These are phyloP conservation scores for Picea abies DNA, from an alignment of 83 land plant genomes.

Conservation along the genomic window DNA sequence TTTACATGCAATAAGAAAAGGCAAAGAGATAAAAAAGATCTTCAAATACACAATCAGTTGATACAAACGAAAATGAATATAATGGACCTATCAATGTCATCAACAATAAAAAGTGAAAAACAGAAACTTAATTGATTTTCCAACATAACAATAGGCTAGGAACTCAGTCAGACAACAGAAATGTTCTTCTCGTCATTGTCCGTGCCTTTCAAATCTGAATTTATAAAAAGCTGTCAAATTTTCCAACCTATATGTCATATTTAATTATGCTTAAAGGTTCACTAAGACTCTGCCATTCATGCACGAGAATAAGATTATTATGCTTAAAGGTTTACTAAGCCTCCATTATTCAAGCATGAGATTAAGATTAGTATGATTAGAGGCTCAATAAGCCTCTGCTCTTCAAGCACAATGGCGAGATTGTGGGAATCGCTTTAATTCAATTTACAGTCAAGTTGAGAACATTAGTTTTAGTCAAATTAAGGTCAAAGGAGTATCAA, in stretches of 20 bases:
- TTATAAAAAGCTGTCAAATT: background rate
- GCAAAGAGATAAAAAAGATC: background rate
- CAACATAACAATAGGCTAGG: background rate
- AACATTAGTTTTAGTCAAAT: background rate
- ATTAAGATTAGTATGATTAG: too few relatives aligned
- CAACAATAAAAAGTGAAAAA: too few relatives aligned
- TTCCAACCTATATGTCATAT: background rate
- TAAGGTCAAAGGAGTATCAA: background rate
- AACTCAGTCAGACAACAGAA: background rate
- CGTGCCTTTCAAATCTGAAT: background rate
- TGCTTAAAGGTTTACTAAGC: too few relatives aligned
- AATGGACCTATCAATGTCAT: background rate
- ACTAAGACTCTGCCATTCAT: background rate
- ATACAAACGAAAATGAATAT: conserved; percentile 1
- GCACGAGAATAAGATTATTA: too few relatives aligned
- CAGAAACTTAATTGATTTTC: background rate
- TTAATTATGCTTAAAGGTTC: background rate
- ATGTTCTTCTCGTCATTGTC: background rate
- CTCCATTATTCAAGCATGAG: too few relatives aligned
- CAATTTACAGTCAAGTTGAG: background rate
- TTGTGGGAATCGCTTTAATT: background rate
- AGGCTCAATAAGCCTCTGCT: too few relatives aligned
- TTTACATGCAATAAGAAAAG: too few relatives aligned
- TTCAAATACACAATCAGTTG: background rate
- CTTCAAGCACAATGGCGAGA: background rate